Evolutionary conservation across 768 basidiomycete genomes (phyloP).

Genomic region (Podaxis pistillaris): DNA sequence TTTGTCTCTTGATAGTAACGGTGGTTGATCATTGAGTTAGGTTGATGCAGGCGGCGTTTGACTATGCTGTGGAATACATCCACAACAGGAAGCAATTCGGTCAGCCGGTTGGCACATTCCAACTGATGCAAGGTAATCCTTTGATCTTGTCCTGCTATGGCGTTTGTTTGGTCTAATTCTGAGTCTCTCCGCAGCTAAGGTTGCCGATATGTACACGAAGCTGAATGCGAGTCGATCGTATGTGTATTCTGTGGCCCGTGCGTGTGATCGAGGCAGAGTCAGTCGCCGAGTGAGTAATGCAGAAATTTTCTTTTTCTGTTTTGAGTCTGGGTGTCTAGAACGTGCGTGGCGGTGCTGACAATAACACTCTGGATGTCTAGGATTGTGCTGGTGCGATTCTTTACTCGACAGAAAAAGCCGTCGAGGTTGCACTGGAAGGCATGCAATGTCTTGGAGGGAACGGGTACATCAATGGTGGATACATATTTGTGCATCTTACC

Average conservation of each 20-base stretch:
- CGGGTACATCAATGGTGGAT: conserved; percentile 87
- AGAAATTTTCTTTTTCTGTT: background rate
- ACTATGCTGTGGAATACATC: conserved; percentile 84
- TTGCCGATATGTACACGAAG: conserved; percentile 94
- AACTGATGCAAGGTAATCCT: conserved; percentile 86
- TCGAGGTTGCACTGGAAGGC: conserved; percentile 87
- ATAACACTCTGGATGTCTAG: conserved; percentile 35
- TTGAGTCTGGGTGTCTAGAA: conserved; percentile 1
- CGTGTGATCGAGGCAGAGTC: conserved; percentile 78
- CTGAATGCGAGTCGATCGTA: conserved; percentile 86
- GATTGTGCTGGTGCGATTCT: conserved; percentile 95
- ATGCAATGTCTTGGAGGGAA: conserved; percentile 96
- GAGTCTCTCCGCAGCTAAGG: conserved; percentile 49
- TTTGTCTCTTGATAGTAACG: conserved; percentile 2
- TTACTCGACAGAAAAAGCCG: conserved; percentile 89
- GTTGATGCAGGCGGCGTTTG: conserved; percentile 92
- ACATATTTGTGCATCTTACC: background rate
- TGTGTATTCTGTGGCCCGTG: conserved; percentile 89
- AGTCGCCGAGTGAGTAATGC: conserved; percentile 65
- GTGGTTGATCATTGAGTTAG: conserved; percentile 33
- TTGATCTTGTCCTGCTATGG: conserved; percentile 12
- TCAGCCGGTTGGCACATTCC: conserved; percentile 84
- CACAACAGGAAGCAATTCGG: conserved; percentile 94
- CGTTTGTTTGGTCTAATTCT: conserved; percentile 14
- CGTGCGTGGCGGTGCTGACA: background rate